These are phyloP conservation scores for Phialophora chinensis DNA, from an alignment of 2,329 filamentous ascomycete species.

Conservation along the genomic window DNA sequence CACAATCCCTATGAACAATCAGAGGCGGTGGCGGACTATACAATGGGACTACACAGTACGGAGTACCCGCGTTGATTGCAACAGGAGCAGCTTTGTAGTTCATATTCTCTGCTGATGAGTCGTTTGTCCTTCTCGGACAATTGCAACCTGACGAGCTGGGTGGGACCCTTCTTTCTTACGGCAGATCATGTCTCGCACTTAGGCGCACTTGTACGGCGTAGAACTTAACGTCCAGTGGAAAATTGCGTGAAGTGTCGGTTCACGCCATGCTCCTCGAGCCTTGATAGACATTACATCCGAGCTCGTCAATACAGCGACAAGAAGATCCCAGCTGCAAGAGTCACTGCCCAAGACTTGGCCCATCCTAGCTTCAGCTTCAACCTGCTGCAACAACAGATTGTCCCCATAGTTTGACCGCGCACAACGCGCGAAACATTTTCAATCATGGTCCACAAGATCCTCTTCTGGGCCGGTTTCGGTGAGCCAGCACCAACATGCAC, in stretches of 20 bases:
- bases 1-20: background rate
- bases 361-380: slow-evolving; percentile 7
- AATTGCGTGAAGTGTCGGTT: slow-evolving; percentile 2
- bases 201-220: background rate
- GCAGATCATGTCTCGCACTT: background rate
- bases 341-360: background rate
- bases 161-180: background rate
- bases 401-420: slow-evolving; percentile 5
- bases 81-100: background rate
- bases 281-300: slow-evolving; percentile 12
- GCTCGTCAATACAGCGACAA: slow-evolving; percentile 20
- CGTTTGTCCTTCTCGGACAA: background rate
- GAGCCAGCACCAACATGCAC: slow-evolving; percentile 45
- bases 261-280: background rate
- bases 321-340: background rate
- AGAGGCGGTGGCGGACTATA: background rate
- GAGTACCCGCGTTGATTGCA: background rate
- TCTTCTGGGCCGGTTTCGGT: slow-evolving; percentile 79
- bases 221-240: background rate
- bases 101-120: background rate
- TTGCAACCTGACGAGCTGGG: background rate
- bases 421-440: slow-evolving; percentile 35
- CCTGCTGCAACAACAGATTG: slow-evolving; percentile 19
- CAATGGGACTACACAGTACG: background rate
- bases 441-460: slow-evolving; percentile 58